Evolutionary conservation across 2,329 filamentous ascomycete species (phyloP).

Genomic region (Exophiala viscosa): DNA sequence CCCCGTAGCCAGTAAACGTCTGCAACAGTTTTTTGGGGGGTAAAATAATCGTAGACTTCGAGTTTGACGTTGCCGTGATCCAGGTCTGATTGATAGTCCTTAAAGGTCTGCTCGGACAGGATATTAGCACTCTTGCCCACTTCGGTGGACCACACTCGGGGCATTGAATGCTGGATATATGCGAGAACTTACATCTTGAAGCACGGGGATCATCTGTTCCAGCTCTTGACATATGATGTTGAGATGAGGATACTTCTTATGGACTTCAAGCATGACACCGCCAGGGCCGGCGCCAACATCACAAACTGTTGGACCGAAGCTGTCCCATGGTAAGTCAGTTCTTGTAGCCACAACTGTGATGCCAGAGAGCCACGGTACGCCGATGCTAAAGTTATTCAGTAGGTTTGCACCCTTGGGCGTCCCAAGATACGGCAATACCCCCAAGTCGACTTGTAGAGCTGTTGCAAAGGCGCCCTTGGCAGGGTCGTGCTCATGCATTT

Average conservation of each 20-base stretch:
- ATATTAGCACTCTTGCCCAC: not conserved
- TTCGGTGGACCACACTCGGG: too few species aligned
- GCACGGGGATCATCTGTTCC: not conserved
- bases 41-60: conserved; percentile 1
- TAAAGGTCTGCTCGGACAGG: not conserved
- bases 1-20: not conserved
- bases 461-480: conserved; percentile 1
- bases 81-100: not conserved
- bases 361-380: not conserved
- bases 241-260: not conserved
- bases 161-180: not conserved
- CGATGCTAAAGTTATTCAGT: not conserved
- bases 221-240: not conserved
- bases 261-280: not conserved
- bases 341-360: not conserved
- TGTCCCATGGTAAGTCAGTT: not conserved
- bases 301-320: not conserved
- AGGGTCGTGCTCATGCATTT: not conserved
- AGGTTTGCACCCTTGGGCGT: not conserved
- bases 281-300: not conserved
- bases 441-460: not conserved
- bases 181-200: not conserved
- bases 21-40: not conserved
- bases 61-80: not conserved
- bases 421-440: not conserved